These are phyloP conservation scores for Saccharomyces paradoxus DNA, from an alignment of 805 yeast genomes.

Conservation along the genomic window DNA sequence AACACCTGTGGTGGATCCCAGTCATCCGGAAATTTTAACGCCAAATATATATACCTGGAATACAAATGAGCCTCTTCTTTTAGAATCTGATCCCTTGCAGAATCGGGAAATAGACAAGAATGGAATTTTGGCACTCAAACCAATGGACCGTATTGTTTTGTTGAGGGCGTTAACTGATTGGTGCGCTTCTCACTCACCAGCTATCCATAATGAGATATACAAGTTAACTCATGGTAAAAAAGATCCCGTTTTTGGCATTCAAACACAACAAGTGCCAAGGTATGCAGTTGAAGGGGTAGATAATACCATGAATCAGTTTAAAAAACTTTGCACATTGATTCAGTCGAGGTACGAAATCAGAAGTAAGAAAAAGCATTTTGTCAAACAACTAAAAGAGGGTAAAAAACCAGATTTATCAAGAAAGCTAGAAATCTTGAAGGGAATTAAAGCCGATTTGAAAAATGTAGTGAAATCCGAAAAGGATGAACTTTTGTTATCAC, in stretches of 20 bases:
- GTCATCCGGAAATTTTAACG: constrained; percentile 13
- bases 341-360: constrained; percentile 15
- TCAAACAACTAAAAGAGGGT: constrained; percentile 14
- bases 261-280: constrained; percentile 21
- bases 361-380: constrained; percentile 16
- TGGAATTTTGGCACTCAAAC: constrained; percentile 15
- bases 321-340: constrained; percentile 13
- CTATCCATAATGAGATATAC: constrained; percentile 17
- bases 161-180: constrained; percentile 15
- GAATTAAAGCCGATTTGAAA: constrained; percentile 8
- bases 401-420: constrained; percentile 10
- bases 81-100: constrained; percentile 12
- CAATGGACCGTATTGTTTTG: constrained; percentile 13
- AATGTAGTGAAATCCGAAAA: constrained; percentile 6
- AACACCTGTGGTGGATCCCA: constrained; percentile 11
- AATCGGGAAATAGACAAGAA: constrained; percentile 11
- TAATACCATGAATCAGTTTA: constrained; percentile 11
- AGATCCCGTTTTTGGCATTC: constrained; percentile 20
- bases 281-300: constrained; percentile 15
- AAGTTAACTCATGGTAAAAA: constrained; percentile 18
- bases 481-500: constrained; percentile 2
- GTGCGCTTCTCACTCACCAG: constrained; percentile 16
- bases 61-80: constrained; percentile 4
- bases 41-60: constrained; percentile 13
- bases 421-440: constrained; percentile 10